A percentile compares a stretch with the other conserved stretches of the same genome.
Evolutionary conservation across 2,329 filamentous ascomycete genomes (phyloP).

Genomic region (Parastagonospora avenae): DNA sequence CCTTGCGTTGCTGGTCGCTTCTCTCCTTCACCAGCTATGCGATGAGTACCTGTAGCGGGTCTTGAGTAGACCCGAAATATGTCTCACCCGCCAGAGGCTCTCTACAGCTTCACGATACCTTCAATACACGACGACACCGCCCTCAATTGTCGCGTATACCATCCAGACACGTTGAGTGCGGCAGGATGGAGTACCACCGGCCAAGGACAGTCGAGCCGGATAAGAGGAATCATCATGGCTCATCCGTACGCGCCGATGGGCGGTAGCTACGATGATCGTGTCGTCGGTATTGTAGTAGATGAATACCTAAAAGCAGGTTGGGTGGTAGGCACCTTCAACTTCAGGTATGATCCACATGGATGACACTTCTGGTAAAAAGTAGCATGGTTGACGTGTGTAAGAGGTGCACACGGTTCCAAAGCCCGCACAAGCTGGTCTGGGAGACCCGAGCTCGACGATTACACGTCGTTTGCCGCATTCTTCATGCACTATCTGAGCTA

Average conservation of each 20-base stretch:
- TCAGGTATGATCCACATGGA: constrained; percentile 64
- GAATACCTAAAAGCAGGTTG: constrained; percentile 72
- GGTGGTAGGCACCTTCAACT: constrained; percentile 88
- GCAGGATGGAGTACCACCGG: constrained; percentile 1
- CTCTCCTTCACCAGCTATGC: constrained; percentile 19
- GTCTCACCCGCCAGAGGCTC: constrained; percentile 35
- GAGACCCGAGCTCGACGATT: constrained; percentile 80
- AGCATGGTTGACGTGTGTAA: constrained; percentile 43
- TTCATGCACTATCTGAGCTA: constrained; percentile 73
- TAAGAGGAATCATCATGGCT: constrained; percentile 70
- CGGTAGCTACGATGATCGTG: constrained; percentile 80
- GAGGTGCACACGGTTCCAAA: constrained; percentile 75
- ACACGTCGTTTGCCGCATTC: constrained; percentile 81
- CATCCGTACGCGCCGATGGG: constrained; percentile 92
- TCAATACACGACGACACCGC: constrained; percentile 78
- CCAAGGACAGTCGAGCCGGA: constrained; percentile 34
- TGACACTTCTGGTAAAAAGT: background rate
- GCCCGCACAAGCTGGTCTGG: constrained; percentile 88
- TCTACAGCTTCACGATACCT: constrained; percentile 74
- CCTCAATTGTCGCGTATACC: constrained; percentile 84
- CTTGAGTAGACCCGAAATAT: constrained; percentile 29
- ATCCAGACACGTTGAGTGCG: constrained; percentile 48
- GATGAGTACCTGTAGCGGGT: constrained; percentile 28
- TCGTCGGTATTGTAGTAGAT: constrained; percentile 70
- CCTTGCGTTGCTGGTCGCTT: background rate